Evolutionary conservation across 768 basidiomycete species (phyloP).

Genomic region (Agrocybe chaxingu): DNA sequence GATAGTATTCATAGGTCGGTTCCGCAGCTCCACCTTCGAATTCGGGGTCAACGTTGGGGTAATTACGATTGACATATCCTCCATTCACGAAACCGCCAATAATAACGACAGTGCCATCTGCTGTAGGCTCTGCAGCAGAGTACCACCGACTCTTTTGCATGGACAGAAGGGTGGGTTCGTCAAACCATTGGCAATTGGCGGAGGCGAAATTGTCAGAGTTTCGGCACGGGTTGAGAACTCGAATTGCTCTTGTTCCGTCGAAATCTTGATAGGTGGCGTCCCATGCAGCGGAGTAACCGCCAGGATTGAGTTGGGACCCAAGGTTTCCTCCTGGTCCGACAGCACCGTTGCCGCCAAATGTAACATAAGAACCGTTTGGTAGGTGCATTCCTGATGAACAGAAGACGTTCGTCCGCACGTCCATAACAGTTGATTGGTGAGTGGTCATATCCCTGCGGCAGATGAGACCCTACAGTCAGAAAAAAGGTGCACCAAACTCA

Average conservation of each 20-base stretch:
- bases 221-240: slow-evolving; percentile 77
- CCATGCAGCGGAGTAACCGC: slow-evolving; percentile 46
- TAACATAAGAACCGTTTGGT: slow-evolving; percentile 72
- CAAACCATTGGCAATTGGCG: slow-evolving; percentile 67
- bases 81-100: slow-evolving; percentile 81
- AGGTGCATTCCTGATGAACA: slow-evolving; percentile 85
- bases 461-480: neutral
- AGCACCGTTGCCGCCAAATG: slow-evolving; percentile 80
- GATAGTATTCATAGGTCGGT: slow-evolving; percentile 82
- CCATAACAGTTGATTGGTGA: slow-evolving; percentile 62
- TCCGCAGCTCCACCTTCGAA: slow-evolving; percentile 72
- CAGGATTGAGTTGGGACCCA: slow-evolving; percentile 46
- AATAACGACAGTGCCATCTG: slow-evolving; percentile 74
- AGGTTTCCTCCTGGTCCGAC: slow-evolving; percentile 66
- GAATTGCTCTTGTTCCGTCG: slow-evolving; percentile 78
- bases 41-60: slow-evolving; percentile 63
- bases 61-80: slow-evolving; percentile 77
- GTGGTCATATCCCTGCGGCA: slow-evolving; percentile 56
- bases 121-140: slow-evolving; percentile 68
- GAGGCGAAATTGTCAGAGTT: slow-evolving; percentile 42
- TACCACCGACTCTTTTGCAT: slow-evolving; percentile 80
- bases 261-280: slow-evolving; percentile 75
- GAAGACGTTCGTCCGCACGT: slow-evolving; percentile 71
- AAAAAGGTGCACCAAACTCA: slow-evolving; percentile 20
- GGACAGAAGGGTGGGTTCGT: slow-evolving; percentile 55